Evolutionary conservation across 2,329 filamentous ascomycete species (phyloP).

Genomic region (Neonectria magnoliae): DNA sequence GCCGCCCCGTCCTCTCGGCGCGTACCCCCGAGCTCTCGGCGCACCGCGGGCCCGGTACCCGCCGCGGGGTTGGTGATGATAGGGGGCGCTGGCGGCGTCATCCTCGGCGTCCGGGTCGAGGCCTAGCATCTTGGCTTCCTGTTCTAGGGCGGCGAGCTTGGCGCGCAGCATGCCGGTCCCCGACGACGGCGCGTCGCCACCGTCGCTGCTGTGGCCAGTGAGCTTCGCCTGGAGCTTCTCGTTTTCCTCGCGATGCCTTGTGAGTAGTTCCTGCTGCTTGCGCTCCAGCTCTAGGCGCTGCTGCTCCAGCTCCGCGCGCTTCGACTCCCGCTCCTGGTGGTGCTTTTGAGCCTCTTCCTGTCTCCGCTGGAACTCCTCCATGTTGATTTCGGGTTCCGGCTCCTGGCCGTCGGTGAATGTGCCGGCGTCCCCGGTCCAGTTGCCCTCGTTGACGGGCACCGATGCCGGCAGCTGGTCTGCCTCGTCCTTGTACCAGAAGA

Average conservation of each 20-base stretch:
- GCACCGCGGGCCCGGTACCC: conserved; percentile 47
- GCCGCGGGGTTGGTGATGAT: conserved; percentile 39
- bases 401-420: conserved; percentile 26
- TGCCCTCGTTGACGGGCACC: conserved; percentile 37
- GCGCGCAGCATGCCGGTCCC: conserved; percentile 74
- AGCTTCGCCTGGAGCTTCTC: conserved; percentile 70
- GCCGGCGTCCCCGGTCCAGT: conserved; percentile 38
- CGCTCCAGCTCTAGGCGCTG: conserved; percentile 72
- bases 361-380: conserved; percentile 73
- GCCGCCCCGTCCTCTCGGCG: conserved; percentile 52
- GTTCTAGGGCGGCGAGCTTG: conserved; percentile 77
- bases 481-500: conserved; percentile 77
- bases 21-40: conserved; percentile 36
- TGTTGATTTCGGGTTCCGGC: conserved; percentile 68
- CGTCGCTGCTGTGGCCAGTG: conserved; percentile 45
- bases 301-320: conserved; percentile 70
- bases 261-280: conserved; percentile 69
- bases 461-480: conserved; percentile 47
- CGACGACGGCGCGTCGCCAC: conserved; percentile 46
- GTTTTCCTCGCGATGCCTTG: conserved; percentile 72
- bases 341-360: conserved; percentile 78
- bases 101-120: conserved; percentile 67
- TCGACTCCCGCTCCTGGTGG: conserved; percentile 72
- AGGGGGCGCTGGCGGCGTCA: conserved; percentile 47
- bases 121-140: conserved; percentile 75